Evolutionary conservation across 208 protist species (phyloP).

Genomic region (Acanthamoeba royreba): DNA sequence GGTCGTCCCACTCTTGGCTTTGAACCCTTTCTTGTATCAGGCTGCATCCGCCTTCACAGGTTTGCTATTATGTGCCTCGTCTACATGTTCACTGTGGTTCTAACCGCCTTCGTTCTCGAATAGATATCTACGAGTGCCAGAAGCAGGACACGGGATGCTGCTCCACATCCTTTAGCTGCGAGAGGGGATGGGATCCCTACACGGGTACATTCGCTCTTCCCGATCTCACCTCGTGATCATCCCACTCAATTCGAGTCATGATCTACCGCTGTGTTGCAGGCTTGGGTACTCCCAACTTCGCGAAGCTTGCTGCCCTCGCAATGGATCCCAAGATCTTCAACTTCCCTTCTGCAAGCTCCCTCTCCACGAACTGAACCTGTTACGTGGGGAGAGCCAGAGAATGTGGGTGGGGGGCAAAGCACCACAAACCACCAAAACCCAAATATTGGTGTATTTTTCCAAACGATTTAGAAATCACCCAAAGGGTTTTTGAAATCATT

Average conservation of each 20-base stretch:
- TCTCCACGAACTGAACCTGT: too few species aligned
- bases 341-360: neutral
- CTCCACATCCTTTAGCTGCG: neutral
- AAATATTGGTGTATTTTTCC: too few species aligned
- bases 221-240: neutral
- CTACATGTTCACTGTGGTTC: neutral
- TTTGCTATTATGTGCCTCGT: neutral
- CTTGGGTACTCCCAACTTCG: neutral
- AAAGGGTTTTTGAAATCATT: too few species aligned
- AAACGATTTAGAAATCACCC: too few species aligned
- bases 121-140: neutral
- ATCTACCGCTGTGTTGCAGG: neutral
- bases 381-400: too few species aligned
- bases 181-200: neutral
- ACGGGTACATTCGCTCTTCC: neutral
- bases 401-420: too few species aligned
- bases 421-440: too few species aligned
- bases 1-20: conserved; percentile 52
- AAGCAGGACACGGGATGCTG: neutral
- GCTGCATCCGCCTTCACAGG: neutral
- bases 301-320: neutral
- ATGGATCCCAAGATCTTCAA: neutral
- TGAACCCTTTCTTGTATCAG: conserved; percentile 61
- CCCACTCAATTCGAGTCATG: neutral
- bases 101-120: neutral